Conservation (phyloP, 2,329 filamentous ascomycete species). For the Triangularia setosa region DNA sequence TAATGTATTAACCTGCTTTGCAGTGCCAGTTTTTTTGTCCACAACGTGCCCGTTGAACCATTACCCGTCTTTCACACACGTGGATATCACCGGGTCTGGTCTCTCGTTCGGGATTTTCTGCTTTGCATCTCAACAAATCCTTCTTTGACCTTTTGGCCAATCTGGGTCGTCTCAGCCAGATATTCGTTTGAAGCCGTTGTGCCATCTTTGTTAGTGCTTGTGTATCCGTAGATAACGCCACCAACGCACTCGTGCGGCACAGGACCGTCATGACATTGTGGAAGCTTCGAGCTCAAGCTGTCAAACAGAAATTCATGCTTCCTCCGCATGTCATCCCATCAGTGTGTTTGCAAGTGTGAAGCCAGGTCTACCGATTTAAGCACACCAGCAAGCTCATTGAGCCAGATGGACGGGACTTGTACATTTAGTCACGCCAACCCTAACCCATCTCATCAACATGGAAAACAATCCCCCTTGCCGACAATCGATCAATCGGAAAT, state of each 20-base stretch:
- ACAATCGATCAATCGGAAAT: no score
- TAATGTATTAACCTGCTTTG: no score
- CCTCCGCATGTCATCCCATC: neutral
- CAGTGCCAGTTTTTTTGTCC: no score
- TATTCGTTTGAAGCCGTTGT: neutral
- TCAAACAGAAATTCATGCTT: neutral
- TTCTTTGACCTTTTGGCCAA: neutral
- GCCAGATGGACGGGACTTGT: no score
- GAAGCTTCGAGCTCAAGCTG: neutral
- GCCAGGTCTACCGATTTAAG: neutral
- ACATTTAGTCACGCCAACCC: no score
- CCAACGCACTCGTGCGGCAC: neutral
- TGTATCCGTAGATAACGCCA: neutral
- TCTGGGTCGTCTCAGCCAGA: neutral
- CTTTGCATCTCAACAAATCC: neutral
- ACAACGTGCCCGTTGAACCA: no score
- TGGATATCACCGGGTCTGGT: neutral
- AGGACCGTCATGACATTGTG: neutral
- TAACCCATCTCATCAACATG: neutral
- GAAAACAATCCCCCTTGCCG: no score
- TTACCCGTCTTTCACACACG: neutral
- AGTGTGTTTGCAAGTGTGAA: neutral
- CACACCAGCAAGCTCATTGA: neutral
- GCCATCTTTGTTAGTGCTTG: no score
- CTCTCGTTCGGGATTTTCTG: no score